Base-by-base conservation (phyloP, 225 moss, liverwort and hornwort species). In the Rhytidiadelphus loreus region DNA sequence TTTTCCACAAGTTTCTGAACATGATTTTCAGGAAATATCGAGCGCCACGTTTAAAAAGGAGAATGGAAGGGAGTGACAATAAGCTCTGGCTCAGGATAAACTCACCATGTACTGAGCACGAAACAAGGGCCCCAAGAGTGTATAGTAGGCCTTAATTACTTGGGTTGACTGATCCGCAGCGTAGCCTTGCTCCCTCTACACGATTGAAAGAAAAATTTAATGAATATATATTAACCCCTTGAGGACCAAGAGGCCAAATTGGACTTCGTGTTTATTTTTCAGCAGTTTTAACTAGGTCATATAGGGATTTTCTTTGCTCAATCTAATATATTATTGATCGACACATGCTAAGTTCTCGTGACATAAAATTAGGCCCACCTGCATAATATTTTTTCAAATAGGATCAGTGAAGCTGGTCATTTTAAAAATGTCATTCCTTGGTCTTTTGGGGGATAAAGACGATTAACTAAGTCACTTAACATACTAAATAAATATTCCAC, bases 121-220 rank as follows among this genome's bases (percentile, higher is more conserved):
- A 83, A 95, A 95, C 87, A 99, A 92, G 41, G 98, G 96, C 35
- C 86, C 88, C 83, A 96, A 90, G 82, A 99, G 92, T 55, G 92
- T 93, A 77, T 94, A 97, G 73, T 96, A 97, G 39, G 98, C 98
- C 89, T 94, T 96, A 76, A 97, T 99, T 83, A 99, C 97, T 90
- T 95, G 95, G 30, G 96, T 86, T 73, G 96, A 97, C 89, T 97
- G 98, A 80, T 96, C 94, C 71, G 94, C 96, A 65, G 96, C 93
- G 76, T 93, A 96, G 82, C 91, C 91, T 94, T 96, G 95, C 86
- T 99, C 97, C 89, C 90, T 96, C 96, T 99, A 77, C 89, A 84
- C 25, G 65, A 91, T 83, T 56, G 82, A 79, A 93, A 80, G 66
- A 52, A 70, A 76, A 87, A 21, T 37, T 77, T 10, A 60, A 60